Base-by-base conservation (phyloP, 2,329 filamentous ascomycete species). In the Colletotrichum noveboracense region DNA sequence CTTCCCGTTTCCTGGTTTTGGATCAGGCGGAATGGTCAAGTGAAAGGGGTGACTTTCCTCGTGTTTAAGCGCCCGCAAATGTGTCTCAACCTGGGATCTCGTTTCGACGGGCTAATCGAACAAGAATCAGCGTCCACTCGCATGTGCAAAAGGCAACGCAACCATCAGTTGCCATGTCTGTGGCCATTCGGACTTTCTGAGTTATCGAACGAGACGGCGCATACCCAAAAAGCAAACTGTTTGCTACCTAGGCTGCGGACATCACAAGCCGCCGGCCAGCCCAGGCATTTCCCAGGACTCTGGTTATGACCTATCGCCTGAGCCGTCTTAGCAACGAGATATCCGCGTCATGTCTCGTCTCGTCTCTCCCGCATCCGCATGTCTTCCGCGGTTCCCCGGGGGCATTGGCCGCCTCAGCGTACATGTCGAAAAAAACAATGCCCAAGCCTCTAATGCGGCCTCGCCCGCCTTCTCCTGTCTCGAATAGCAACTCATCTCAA, bases 321-420 rank as follows among this genome's bases (percentile, higher is more conserved):
- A 48, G 62, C 55, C 56, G 32, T 65, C 64, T 65, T 30, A 64
- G 56, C 26, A 64, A 60, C 30, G 14, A 38, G 55, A 66, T 75
- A 68, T 64, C 73, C 62, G 70, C 73, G 56, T 68, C 73, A 75
- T 75, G 73, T 75, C 70, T 75, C 70, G 56, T 75, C 73, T 75
- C 56, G 70, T 73, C 64, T 75, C 62, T 62, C 73, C 69, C 70
- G 64, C 64, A 55, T 66, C 36, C 55, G 64, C 70, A 21, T 52
- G 21, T 60, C 62, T 73, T 68, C 73, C 73, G 73, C 43, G 34
- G 24, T 75, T 75, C 73, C 73, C 70, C 73, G 70, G 70, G 36
- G 21, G 73, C 73, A 60, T 43, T 73, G 73, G 62, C 64, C 69
- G 56, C 70, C 43, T 58, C 56, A 43, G 58, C 56, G 32, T 48